A percentile compares a stretch with the other conserved stretches of the same genome.
These are phyloP conservation scores for Dissophora ornata DNA, from an alignment of 192 early-diverging fungal genomes.

Conservation along the genomic window DNA sequence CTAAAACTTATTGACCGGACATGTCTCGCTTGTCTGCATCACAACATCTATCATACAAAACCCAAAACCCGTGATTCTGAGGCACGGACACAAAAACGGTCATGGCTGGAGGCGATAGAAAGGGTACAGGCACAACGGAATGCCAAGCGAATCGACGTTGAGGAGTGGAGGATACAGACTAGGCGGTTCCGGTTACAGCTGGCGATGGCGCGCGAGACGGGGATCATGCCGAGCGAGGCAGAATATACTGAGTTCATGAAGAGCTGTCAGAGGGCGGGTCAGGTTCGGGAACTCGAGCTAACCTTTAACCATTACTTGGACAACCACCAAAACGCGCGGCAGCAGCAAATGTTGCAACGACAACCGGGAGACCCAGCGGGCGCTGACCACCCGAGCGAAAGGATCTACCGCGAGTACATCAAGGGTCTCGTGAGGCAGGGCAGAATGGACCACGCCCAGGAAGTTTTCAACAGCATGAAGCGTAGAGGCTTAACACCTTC, in stretches of 20 bases:
- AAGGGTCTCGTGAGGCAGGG: constrained; percentile 22
- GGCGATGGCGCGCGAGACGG: constrained; percentile 23
- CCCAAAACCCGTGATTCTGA: too few relatives aligned
- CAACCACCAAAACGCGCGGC: constrained; percentile 1
- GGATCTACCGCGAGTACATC: constrained; percentile 35
- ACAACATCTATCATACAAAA: neutral
- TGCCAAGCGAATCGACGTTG: constrained; percentile 2
- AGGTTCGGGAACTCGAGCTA: constrained; percentile 33
- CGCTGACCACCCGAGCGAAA: constrained; percentile 2
- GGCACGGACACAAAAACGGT: too few relatives aligned
- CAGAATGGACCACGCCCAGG: constrained; percentile 41
- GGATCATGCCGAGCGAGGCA: constrained; percentile 6
- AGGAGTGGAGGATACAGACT: constrained; percentile 29
- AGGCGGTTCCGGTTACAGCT: constrained; percentile 36
- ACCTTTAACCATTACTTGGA: constrained; percentile 37
- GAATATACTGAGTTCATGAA: constrained; percentile 34
- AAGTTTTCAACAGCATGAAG: constrained; percentile 36
- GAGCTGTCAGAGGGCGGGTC: constrained; percentile 11
- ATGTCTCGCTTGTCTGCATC: neutral
- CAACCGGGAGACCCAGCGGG: neutral
- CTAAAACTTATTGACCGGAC: neutral
- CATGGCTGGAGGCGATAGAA: neutral
- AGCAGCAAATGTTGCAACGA: neutral
- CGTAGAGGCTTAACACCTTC: constrained; percentile 15
- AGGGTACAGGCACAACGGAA: neutral